Percentiles rank a stretch among this genome's conserved stretches.
phyloP scores from a whole-genome alignment of 306 rosid species.

The Gastrolobium villosum region DNA sequence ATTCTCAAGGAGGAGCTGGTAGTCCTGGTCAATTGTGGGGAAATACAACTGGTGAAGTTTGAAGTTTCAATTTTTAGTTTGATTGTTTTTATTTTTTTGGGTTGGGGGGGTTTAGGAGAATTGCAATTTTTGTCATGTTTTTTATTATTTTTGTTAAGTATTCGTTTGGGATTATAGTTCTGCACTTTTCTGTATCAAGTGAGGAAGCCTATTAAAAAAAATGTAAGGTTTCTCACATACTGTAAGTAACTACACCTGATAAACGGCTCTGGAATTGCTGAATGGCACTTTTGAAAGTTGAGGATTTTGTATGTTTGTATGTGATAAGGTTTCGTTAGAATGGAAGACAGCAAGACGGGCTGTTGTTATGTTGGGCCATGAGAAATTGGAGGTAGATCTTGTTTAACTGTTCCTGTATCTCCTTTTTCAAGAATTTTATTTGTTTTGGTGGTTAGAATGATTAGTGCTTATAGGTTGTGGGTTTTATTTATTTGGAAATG shows the following conservation, averaged over 20 bases:
- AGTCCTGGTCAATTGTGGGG: conserved; percentile 45
- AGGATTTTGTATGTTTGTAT: conserved; percentile 41
- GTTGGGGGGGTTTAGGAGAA: neutral
- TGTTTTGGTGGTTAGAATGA: conserved; percentile 9
- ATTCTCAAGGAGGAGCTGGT: conserved; percentile 54
- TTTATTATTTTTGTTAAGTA: conserved; percentile 14
- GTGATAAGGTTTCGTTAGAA: conserved; percentile 22
- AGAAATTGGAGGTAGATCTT: conserved; percentile 32
- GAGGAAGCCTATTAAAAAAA: conserved; percentile 41
- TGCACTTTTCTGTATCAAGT: conserved; percentile 27
- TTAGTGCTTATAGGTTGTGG: conserved; percentile 4
- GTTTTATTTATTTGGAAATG: conserved; percentile 3
- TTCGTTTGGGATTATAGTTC: conserved; percentile 16
- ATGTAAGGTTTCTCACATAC: conserved; percentile 35
- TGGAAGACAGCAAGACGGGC: conserved; percentile 32
- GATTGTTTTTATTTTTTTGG: neutral
- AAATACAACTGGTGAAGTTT: conserved; percentile 49
- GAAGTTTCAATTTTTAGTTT: conserved; percentile 6
- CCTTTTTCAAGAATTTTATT: conserved; percentile 7
- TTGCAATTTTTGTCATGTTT: conserved; percentile 26
- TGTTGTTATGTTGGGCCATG: conserved; percentile 41
- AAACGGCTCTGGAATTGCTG: conserved; percentile 39
- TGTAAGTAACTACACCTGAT: conserved; percentile 58
- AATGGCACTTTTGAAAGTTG: conserved; percentile 38
- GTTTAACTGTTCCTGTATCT: conserved; percentile 18